Evolutionary conservation across 2,329 filamentous ascomycete genomes (phyloP), one percentile per base, ranked within the genome.

Genomic region (Pseudodiploospora longispora): DNA sequence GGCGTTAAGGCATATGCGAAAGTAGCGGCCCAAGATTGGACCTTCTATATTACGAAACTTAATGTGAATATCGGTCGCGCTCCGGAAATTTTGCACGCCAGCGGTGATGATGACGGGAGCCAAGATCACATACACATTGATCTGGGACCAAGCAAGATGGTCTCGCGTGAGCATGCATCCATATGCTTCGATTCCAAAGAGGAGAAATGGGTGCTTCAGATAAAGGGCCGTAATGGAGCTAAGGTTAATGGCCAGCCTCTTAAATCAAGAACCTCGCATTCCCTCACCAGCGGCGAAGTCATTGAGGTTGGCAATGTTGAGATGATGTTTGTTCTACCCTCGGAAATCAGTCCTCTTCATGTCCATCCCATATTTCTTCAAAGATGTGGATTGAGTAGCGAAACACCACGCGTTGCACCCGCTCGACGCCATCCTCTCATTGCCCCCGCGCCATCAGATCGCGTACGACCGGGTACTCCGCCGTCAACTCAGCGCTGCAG

Each of bases 281-380:
- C 78, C 30, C 74, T 98, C 28, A 79, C 80, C 36, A 95, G 90
- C 56, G 93, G 93, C 46, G 83, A 91, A 60, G 87, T 97, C 36
- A 83, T 98, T 46, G 89, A 95, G 59, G 87, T 97, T 58, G 85
- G 85, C 55, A 87, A 87, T 42, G 86, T 93, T 1, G 91, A 98
- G 69, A 98, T 98, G 93, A 91, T 97, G 74, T 98, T 98, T 64
- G 87, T 96, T 39, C 78, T 95, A n/a, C 91, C 93, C 1, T 80
- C 80, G 27, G 83, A 86, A 52, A 72, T 79, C 38, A 72, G 70
- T 44, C 77, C 79, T 27, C 73, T 89, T 28, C 72, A 77, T 38
- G 82, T 94, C 48, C 78, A 85, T 57, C 75, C 75, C 27, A 77
- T 69, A 55, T 89, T 85, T 58, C 75, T 86, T 10, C 77, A 85